Evolutionary conservation across 345 rosid genomes (phyloP).

Genomic region (Lepidium aucheri): DNA sequence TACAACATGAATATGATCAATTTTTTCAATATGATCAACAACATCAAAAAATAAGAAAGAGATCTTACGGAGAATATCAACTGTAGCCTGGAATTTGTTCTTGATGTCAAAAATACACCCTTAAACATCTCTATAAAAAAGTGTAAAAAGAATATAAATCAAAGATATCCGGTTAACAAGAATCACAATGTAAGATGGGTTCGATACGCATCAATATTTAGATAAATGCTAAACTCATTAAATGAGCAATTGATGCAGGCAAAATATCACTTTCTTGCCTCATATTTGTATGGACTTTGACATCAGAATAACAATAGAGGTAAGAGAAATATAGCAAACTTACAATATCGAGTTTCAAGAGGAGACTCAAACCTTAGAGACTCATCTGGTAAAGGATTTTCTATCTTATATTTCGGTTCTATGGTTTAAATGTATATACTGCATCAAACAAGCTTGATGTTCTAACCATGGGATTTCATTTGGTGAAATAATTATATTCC

Average conservation of each 20-base stretch:
- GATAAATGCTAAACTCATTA: too few species aligned
- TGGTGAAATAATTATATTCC: constrained; percentile 59
- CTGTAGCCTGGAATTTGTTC: too few species aligned
- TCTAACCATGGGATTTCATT: constrained; percentile 61
- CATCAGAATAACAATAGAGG: constrained; percentile 1
- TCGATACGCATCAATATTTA: too few species aligned
- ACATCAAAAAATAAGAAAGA: too few species aligned
- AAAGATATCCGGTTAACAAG: too few species aligned
- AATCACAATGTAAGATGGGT: too few species aligned
- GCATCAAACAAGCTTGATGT: constrained; percentile 66
- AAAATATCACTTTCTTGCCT: background rate
- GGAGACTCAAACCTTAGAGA: constrained; percentile 60
- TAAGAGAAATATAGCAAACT: constrained; percentile 26
- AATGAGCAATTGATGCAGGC: background rate
- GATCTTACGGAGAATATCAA: too few species aligned
- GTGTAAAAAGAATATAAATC: too few species aligned
- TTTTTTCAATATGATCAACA: too few species aligned
- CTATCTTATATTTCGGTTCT: constrained; percentile 45
- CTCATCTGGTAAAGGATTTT: constrained; percentile 43
- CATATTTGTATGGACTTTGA: background rate
- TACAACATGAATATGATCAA: too few species aligned
- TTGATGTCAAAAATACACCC: too few species aligned
- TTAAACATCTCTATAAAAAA: too few species aligned
- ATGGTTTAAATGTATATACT: constrained; percentile 36
- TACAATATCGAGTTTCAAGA: constrained; percentile 86